Base-by-base conservation (phyloP, 2,329 filamentous ascomycete species). In the Aspergillus fischeri region DNA sequence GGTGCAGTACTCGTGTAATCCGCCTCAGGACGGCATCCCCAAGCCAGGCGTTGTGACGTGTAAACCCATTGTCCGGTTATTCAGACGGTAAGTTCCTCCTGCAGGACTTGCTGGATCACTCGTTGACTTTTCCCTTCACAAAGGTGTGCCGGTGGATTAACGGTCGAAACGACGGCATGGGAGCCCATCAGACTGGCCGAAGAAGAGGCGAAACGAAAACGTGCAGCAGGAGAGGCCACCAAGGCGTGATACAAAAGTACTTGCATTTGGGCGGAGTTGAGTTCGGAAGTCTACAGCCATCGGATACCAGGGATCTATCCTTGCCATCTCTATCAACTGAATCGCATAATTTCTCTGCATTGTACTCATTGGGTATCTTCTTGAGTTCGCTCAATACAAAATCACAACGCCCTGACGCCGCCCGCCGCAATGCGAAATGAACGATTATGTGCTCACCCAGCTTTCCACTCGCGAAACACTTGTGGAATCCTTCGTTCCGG, bases 81-180 rank as follows among this genome's bases (percentile, higher is more conserved):
- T 86, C 70, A 74, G 85, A 67, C 76, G 75, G 85, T 87, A 70
- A 72, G 81, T 28, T n/a, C 14, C 3, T 32, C 27, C 32, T 27
- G 53, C 8, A 53, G 47, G 10, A 47, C 25, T 49, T 38, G 14
- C 28, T 17, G n/a, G 21, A 27, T 21, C 60, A 45, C 51, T 61
- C 56, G 60, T 57, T 51, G 14, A 44, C 55, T 20, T 53, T 49
- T 7, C 61, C 20, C 50, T 24, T 47, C 5, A 4, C 11, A 27
- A 10, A 77, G 74, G 57, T 77, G 83, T 68, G 78, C 77, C 27
- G 75, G 78, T 63, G 82, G 82, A 21, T 68, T 86, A 63, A 83
- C 79, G 49, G 81, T 86, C 14, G 85, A 87, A 70, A 87, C 84
- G 35, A 87, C 85, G 38, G 76, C 78, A 51, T 85, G 82, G 83